Base-by-base conservation (phyloP, 192 early-diverging fungal species). In the Backusella tuberculispora region DNA sequence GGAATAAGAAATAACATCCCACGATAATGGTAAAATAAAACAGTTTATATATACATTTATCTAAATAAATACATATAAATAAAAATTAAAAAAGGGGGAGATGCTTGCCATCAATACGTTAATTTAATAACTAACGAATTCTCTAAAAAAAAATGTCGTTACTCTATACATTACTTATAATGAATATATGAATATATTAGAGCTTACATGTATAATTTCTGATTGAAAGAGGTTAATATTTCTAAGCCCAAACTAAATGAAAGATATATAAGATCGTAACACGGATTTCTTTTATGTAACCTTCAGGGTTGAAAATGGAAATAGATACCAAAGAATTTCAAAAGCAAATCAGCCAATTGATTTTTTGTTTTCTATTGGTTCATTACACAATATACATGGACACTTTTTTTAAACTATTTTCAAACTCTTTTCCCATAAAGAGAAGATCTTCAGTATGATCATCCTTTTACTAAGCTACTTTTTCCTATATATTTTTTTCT, bases 281-380 rank as follows among this genome's bases (percentile, higher is more conserved):
- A 60, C 53, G 21, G 21, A n/a, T 60, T 60, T n/a, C 53, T 60
- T 34, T 60, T 60, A 26, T 60, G 53, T 24, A 60, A 60, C 53
- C 53, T 13, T 60, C 26, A 26, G 53, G 53, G 53, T 60, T 60
- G 53, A 60, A 60, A 24, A 60, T 60, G 53, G 53, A 6, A 60
- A 56, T 21, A 56, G 9, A 0, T 56, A 24, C 53, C 53, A 56
- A 56, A 60, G 21, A 26, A 19, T 60, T 26, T 26, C 29, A 34
- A 34, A 34, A 34, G 29, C 29, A n/a, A 21, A 56, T 21, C n/a
- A 26, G 21, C 21, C 53, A 60, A 60, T 26, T 8, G 5, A 26
- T 24, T 60, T 60, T 60, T 26, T 24, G 12, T 19, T 26, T 26
- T 24, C 24, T 5, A 9, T 4, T 50, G 1, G 14, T 7, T 6